These are phyloP conservation scores for Macroventuria anomochaeta DNA, from an alignment of 2,329 filamentous ascomycete genomes.

Conservation along the genomic window DNA sequence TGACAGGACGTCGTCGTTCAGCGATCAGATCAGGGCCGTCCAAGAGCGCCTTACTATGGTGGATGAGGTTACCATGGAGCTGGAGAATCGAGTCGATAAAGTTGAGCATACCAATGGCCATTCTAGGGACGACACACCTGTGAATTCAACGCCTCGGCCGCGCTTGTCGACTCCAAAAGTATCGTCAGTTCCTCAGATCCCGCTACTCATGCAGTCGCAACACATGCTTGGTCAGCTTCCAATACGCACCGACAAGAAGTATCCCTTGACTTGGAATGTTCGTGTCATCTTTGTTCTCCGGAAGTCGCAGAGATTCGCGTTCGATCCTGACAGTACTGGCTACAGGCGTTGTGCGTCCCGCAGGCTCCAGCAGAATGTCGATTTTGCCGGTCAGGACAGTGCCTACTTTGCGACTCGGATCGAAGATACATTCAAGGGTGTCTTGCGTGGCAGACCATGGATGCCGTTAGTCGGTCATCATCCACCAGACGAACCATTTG, in stretches of 20 bases:
- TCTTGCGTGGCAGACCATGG: conserved; percentile 49
- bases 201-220: conserved; percentile 38
- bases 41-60: conserved; percentile 47
- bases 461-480: conserved; percentile 50
- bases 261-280: conserved; percentile 46
- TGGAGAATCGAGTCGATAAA: conserved; percentile 48
- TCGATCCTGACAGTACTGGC: conserved; percentile 48
- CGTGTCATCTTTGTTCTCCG: conserved; percentile 49
- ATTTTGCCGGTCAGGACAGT: conserved; percentile 47
- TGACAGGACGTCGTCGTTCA: conserved; percentile 48
- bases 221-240: conserved; percentile 43
- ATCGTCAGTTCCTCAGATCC: conserved; percentile 38
- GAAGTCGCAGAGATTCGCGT: conserved; percentile 47
- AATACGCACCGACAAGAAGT: conserved; percentile 49
- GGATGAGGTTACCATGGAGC: conserved; percentile 51
- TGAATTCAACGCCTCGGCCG: conserved; percentile 37
- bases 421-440: conserved; percentile 45
- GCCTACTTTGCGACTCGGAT: conserved; percentile 46
- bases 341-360: conserved; percentile 48
- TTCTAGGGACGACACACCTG: conserved; percentile 41
- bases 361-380: conserved; percentile 48
- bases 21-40: conserved; percentile 46
- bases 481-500: conserved; percentile 48
- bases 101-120: conserved; percentile 35
- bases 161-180: conserved; percentile 28